A percentile compares a stretch with the other conserved stretches of the same genome.
Evolutionary conservation across 2,329 filamentous ascomycete genomes (phyloP).

Genomic region (Sarocladium oryzae): DNA sequence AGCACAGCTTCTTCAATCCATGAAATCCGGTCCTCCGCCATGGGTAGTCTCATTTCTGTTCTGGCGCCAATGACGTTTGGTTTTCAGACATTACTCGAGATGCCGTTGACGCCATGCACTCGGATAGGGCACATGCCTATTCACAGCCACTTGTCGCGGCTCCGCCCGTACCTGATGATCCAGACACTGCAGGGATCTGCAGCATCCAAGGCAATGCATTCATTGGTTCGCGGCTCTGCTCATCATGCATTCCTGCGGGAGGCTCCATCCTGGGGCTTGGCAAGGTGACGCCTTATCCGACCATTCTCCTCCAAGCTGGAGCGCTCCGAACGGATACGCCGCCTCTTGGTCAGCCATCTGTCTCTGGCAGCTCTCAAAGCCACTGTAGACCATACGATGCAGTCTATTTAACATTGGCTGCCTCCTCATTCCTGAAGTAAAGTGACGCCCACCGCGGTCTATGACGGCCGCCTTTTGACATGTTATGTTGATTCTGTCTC

Average conservation of each 20-base stretch:
- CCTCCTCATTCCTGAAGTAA: background rate
- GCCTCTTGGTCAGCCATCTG: background rate
- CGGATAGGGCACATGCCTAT: background rate
- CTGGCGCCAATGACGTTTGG: too few species aligned
- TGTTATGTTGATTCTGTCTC: background rate
- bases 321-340: too few species aligned
- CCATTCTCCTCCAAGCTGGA: background rate
- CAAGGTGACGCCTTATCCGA: background rate
- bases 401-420: background rate
- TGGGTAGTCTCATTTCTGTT: too few species aligned
- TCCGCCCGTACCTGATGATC: slow-evolving; percentile 4
- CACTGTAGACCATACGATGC: background rate
- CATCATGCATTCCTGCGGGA: slow-evolving; percentile 1
- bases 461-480: background rate
- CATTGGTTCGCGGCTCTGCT: slow-evolving; percentile 1
- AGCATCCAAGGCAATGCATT: background rate
- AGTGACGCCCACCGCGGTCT: background rate
- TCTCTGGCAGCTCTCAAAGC: background rate
- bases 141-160: background rate
- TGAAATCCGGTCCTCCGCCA: background rate
- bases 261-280: background rate
- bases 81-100: background rate
- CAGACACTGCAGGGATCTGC: slow-evolving; percentile 1
- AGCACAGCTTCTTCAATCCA: too few species aligned
- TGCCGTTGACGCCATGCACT: background rate